Percentiles rank a stretch among this genome's conserved stretches.
These are phyloP conservation scores for Peronosclerospora sorghi DNA, from an alignment of 352 stramenopile species.

Conservation along the genomic window DNA sequence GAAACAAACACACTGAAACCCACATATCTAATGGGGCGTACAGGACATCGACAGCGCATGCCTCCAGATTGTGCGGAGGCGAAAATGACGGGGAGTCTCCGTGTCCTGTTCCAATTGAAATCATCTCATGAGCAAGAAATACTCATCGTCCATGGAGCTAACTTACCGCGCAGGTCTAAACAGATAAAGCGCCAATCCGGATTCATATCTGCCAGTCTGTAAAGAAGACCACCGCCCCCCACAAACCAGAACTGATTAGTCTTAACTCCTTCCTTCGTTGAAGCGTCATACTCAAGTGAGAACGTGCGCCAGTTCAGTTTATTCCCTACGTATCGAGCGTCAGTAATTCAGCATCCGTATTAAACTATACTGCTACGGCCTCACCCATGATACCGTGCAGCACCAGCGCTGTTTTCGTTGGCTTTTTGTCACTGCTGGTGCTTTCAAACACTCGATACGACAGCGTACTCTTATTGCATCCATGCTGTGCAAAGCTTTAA, in stretches of 20 bases:
- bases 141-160: background rate
- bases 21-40: constrained; percentile 14
- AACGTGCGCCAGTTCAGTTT: constrained; percentile 82
- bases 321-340: constrained; percentile 32
- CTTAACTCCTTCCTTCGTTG: background rate
- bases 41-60: constrained; percentile 62
- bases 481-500: constrained; percentile 7
- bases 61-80: constrained; percentile 45
- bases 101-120: constrained; percentile 26
- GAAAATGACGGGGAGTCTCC: constrained; percentile 63
- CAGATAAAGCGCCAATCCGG: constrained; percentile 59
- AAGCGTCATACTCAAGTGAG: constrained; percentile 40
- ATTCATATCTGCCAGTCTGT: constrained; percentile 45
- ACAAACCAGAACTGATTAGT: constrained; percentile 1
- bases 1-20: background rate
- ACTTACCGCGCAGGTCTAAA: constrained; percentile 54
- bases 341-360: background rate
- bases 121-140: background rate
- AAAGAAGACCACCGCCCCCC: background rate
- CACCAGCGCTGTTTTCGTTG: constrained; percentile 62
- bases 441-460: constrained; percentile 59
- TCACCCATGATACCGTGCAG: constrained; percentile 77
- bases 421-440: constrained; percentile 12
- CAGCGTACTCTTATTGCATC: constrained; percentile 37
- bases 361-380: background rate